Conservation (phyloP, 805 yeast genomes). For the Hemisphaericaspora nanyangensis region DNA sequence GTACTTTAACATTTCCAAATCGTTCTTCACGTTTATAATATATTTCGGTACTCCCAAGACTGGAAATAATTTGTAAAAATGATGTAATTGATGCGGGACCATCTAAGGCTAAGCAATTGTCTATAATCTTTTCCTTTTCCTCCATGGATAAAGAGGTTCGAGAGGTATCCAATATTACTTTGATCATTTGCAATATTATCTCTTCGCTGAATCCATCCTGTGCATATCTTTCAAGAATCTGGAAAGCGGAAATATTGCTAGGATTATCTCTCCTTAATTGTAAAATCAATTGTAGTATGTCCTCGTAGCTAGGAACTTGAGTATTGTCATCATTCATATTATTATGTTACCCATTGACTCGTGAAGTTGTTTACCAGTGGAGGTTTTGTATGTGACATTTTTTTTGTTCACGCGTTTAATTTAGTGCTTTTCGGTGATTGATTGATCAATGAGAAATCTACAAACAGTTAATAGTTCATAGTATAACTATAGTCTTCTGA, state of each 20-base stretch:
- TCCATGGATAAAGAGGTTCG: not conserved
- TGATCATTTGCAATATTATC: slow-evolving; percentile 1
- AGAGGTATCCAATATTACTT: slow-evolving; percentile 3
- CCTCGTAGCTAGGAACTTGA: too few species aligned
- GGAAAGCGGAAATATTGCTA: not conserved
- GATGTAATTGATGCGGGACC: slow-evolving; percentile 2
- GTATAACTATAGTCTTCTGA: too few species aligned
- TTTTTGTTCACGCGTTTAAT: too few species aligned
- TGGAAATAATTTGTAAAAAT: slow-evolving; percentile 9
- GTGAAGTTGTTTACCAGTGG: too few species aligned
- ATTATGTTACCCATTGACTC: too few species aligned
- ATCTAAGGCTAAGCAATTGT: slow-evolving; percentile 4
- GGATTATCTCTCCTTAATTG: not conserved
- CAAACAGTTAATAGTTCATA: too few species aligned
- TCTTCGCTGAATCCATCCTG: slow-evolving; percentile 3
- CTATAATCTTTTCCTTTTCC: slow-evolving; percentile 3
- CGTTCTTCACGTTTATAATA: slow-evolving; percentile 12
- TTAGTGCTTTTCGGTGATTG: too few species aligned
- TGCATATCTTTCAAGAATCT: not conserved
- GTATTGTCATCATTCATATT: too few species aligned
- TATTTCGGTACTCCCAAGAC: slow-evolving; percentile 13
- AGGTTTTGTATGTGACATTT: too few species aligned
- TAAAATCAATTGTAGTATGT: not conserved
- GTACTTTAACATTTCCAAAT: slow-evolving; percentile 11
- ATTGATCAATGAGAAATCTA: too few species aligned